phyloP scores from a whole-genome alignment of 768 basidiomycete species.

The Thelephora aurantiotincta region DNA sequence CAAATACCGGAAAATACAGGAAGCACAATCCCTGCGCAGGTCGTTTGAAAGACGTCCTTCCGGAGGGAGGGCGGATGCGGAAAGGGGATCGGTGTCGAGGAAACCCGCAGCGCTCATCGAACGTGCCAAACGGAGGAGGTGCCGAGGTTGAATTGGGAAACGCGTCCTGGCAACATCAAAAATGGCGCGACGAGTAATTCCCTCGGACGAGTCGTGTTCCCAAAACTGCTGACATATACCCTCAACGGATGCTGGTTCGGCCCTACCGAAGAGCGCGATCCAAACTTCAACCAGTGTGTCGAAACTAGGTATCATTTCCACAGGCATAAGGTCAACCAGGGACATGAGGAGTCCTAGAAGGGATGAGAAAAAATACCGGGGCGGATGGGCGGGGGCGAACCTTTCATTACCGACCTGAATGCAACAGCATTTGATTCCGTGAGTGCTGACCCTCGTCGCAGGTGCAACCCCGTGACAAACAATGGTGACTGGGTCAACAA shows the following conservation, averaged over 20 bases:
- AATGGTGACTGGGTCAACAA: conserved; percentile 58
- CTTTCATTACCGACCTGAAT: conserved; percentile 75
- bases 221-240: conserved; percentile 75
- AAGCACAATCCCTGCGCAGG: conserved; percentile 45
- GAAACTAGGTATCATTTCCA: conserved; percentile 69
- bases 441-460: conserved; percentile 51
- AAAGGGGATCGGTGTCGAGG: conserved; percentile 58
- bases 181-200: conserved; percentile 58
- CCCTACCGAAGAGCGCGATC: conserved; percentile 68
- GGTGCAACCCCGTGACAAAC: conserved; percentile 61
- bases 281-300: conserved; percentile 60
- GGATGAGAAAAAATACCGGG: conserved; percentile 3
- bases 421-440: conserved; percentile 69
- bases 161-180: conserved; percentile 72
- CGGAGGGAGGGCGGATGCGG: conserved; percentile 31
- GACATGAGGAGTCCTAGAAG: conserved; percentile 59
- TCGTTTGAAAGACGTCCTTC: conserved; percentile 26
- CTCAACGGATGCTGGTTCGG: conserved; percentile 45
- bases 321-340: conserved; percentile 56
- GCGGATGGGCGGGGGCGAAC: conserved; percentile 21
- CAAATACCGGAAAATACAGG: conserved; percentile 67
- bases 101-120: conserved; percentile 69
- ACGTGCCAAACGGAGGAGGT: conserved; percentile 57
- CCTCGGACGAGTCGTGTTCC: conserved; percentile 59
- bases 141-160: conserved; percentile 68